Evolutionary conservation across 257 asterid genomes (phyloP).

Genomic region (Thymus mandschuricus): DNA sequence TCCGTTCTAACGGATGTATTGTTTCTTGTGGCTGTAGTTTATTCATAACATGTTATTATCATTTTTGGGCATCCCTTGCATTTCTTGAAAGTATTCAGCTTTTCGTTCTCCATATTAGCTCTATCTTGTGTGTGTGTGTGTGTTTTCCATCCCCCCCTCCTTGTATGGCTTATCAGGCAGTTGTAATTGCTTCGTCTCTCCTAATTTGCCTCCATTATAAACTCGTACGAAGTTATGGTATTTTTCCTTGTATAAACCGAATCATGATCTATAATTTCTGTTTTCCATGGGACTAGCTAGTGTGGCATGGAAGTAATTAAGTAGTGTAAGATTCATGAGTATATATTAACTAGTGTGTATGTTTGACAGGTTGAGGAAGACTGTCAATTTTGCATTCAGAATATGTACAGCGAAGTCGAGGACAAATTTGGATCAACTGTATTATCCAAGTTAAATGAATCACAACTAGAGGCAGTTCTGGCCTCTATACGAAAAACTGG

Average conservation of each 20-base stretch:
- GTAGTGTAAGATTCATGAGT: not conserved
- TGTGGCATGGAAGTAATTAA: not conserved
- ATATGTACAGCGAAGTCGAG: conserved; percentile 1
- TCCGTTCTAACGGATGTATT: no score
- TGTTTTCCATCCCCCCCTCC: no score
- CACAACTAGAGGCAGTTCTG: conserved; percentile 47
- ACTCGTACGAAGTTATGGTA: no score
- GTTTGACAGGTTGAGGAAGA: conserved; percentile 29
- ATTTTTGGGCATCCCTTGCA: not conserved
- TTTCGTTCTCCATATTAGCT: not conserved
- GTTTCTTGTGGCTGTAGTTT: no score
- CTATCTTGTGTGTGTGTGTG: not conserved
- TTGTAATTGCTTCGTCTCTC: not conserved
- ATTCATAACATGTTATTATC: not conserved
- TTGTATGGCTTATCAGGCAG: no score
- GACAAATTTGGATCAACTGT: conserved; percentile 21
- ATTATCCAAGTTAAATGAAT: conserved; percentile 42
- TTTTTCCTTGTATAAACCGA: no score
- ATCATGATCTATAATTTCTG: not conserved
- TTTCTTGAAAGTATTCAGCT: not conserved
- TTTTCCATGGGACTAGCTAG: not conserved
- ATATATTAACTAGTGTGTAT: conserved; percentile 2
- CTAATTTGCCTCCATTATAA: not conserved
- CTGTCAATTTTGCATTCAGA: conserved; percentile 35
- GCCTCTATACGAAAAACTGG: conserved; percentile 32